Base-by-base conservation (phyloP, 192 early-diverging fungal species). In the Spizellomyces sp. region DNA sequence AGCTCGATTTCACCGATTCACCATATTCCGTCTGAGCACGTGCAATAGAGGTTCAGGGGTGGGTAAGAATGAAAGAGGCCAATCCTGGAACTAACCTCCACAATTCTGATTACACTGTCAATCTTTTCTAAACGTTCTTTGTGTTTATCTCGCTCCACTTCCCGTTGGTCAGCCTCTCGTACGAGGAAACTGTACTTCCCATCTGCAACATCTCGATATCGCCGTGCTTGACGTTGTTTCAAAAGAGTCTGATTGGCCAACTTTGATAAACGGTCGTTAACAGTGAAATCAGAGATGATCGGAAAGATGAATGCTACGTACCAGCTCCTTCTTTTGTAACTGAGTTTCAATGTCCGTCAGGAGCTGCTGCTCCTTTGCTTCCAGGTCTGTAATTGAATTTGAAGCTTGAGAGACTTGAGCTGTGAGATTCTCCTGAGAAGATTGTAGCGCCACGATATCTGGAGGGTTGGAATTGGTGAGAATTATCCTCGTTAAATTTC, bases 111-210 rank as follows among this genome's bases (percentile, higher is more conserved):
- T 17, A 85, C 75, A 36, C 68, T 69, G 9, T 79, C 74, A 22
- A 86, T 77, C 44, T 70, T 75, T 45, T 66, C 50, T 36, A 83
- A 54, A 22, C 78, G 66, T 47, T 77, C 73, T 59, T 73, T 41
- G 48, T 71, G 65, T 27, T 70, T 58, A 14, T 68, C 67, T 46
- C 77, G 62, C 64, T 85, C 85, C 9, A 57, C 71, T 21, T 61
- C 73, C 22, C 85, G 47, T 45, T 62, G 48, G 12, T 56, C 77
- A 6, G 60, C 12, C 19, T 80, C 77, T 48, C 75, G 74, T 41
- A 80, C 61, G 7, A 83, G 48, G 64, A 72, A 78, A 43, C 64
- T 62, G 71, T 86, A 86, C 66, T 84, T 84, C 21, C 75, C 73
- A 58, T 81, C 77, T 45, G 66, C 45, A 14, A 83, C 61, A 52